These are phyloP conservation scores for Diaporthe longicolla DNA, from an alignment of 2,329 filamentous ascomycete genomes.

Conservation along the genomic window DNA sequence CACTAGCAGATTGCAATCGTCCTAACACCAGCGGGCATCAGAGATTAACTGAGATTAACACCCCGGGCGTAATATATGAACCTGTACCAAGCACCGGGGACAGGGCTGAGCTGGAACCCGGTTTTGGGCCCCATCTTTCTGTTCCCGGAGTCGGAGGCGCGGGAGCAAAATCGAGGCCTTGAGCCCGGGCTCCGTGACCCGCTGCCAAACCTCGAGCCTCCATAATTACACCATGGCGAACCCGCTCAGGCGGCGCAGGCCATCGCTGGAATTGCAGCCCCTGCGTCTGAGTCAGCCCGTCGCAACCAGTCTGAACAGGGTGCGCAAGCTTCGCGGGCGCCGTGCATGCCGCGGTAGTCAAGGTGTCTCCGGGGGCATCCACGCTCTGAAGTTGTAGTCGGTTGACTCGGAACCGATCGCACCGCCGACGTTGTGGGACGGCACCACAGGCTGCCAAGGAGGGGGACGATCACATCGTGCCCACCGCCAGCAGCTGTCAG, in stretches of 20 bases:
- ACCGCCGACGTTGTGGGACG: constrained; percentile 18
- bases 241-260: background rate
- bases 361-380: background rate
- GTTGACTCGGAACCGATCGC: constrained; percentile 27
- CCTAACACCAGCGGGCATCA: background rate
- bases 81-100: background rate
- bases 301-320: background rate
- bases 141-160: constrained; percentile 30
- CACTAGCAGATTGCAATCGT: background rate
- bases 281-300: constrained; percentile 19
- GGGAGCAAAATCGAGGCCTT: background rate
- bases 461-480: background rate
- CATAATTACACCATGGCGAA: background rate
- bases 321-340: background rate
- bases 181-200: constrained; percentile 25
- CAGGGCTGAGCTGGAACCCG: constrained; percentile 10
- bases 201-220: constrained; percentile 14
- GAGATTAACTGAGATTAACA: background rate
- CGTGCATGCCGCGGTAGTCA: background rate
- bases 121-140: background rate
- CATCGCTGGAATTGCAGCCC: constrained; percentile 19
- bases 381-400: background rate
- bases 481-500: constrained; percentile 13
- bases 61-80: background rate
- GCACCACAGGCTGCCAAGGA: background rate